Evolutionary conservation across 345 rosid genomes (phyloP), one percentile per base, ranked within the genome.

Genomic region (Melastoma malabathricum): DNA sequence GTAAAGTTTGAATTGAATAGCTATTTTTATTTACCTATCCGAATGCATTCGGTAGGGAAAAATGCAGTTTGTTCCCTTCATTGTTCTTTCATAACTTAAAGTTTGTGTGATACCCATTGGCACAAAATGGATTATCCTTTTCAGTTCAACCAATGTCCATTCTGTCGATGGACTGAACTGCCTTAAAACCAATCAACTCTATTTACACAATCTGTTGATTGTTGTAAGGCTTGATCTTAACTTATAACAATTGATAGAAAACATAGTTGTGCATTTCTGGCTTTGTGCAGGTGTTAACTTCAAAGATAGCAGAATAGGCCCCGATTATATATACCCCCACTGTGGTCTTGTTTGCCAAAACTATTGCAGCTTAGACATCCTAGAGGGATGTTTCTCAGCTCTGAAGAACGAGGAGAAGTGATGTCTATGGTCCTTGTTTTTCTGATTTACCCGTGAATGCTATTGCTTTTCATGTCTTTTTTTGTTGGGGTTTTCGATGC

Each of bases 341-440:
- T 5, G 96, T 6, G 98, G 96, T 52, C 96, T 82, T 59, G 96
- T 87, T 56, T 92, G 98, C 75, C 96, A 92, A 64, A 87, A 84
- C 63, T 92, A 86, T 61, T 74, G 98, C 58, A 95, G 98, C 13
- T 92, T 69, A 82, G 98, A 77, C 81, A 96, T 74, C 96, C 98
- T 18, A 78, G 98, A 39, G 98, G 98, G 59, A 92, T 92, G 98
- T 92, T 86, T 66, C 86, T 92, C 58, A 84, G 95, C 54, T 86
- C 96, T 38, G 87, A 60, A 41, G 98, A 92, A 68, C 84, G 93
- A 23, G 98, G 98, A 68, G 98, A 92, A 75, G 86, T 92, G 98
- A 86, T 86, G 96, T 86, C 98, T 43, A 86, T 86, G 94, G 98
- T 89, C 58, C 55, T 27, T 39, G 27, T 56, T 43, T 19, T 67